Conservation (phyloP, 495 filamentous ascomycete genomes). For the Tuber borchii region DNA sequence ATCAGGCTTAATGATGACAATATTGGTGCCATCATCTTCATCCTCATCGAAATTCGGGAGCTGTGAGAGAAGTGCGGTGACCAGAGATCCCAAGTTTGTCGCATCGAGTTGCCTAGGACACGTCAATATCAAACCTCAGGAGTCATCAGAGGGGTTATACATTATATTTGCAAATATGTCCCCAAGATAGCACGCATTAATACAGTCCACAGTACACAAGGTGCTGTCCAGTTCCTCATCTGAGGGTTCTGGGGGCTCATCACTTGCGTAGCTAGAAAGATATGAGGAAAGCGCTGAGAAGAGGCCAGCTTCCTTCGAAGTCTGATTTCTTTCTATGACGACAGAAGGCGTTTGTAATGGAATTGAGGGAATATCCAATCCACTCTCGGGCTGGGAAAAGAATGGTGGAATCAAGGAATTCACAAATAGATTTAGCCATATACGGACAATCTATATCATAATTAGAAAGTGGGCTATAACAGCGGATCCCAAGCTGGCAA, state of each 20-base stretch:
- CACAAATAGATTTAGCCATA: conserved; percentile 91
- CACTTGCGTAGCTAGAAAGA: conserved; percentile 95
- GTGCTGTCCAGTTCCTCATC: conserved; percentile 97
- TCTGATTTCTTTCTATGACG: conserved; percentile 78
- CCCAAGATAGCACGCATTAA: conserved; percentile 78
- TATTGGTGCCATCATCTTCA: conserved; percentile 60
- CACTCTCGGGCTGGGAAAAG: conserved; percentile 62
- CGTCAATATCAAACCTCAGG: conserved; percentile 8
- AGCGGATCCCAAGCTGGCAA: conserved; percentile 42
- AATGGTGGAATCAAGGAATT: conserved; percentile 89
- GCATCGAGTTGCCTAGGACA: conserved; percentile 59
- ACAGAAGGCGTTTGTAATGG: conserved; percentile 87
- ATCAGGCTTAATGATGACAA: conserved; percentile 84
- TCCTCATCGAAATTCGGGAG: conserved; percentile 61
- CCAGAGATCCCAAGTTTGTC: conserved; percentile 58
- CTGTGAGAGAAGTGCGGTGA: conserved; percentile 68
- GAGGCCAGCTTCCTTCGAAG: conserved; percentile 69
- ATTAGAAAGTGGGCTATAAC: conserved; percentile 27
- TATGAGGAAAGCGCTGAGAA: conserved; percentile 93
- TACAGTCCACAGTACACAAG: conserved; percentile 84
- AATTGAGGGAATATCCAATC: conserved; percentile 72
- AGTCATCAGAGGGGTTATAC: conserved; percentile 48
- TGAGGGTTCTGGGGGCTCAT: conserved; percentile 94
- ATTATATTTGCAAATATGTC: conserved; percentile 78
- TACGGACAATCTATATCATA: conserved; percentile 63